Percentiles rank a stretch among this genome's conserved stretches.
Evolutionary conservation across 202 grass and related monocot genomes (phyloP).

Genomic region (Hordeum pubiflorum): DNA sequence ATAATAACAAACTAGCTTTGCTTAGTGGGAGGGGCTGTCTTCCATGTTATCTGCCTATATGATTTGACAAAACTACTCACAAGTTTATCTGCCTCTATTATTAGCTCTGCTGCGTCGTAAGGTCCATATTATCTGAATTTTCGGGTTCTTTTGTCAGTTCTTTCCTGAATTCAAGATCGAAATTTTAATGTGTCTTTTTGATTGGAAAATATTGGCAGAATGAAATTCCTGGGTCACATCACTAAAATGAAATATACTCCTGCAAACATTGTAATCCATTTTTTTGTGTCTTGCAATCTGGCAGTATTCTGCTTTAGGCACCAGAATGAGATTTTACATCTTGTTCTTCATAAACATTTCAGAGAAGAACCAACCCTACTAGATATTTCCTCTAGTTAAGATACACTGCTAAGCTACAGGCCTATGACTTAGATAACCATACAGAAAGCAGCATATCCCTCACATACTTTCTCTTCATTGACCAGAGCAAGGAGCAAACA

Average conservation of each 20-base stretch:
- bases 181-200: not conserved
- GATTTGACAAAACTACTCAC: constrained; percentile 15
- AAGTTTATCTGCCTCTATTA: not conserved
- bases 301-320: not conserved
- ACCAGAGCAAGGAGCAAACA: constrained; percentile 19
- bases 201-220: too few species aligned
- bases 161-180: not conserved
- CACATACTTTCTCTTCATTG: not conserved
- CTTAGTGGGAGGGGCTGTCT: constrained; percentile 46
- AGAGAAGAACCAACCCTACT: constrained; percentile 26
- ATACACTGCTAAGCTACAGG: constrained; percentile 33
- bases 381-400: constrained; percentile 7
- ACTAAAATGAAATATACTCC: not conserved
- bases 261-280: not conserved
- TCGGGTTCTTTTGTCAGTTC: not conserved
- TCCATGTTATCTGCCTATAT: constrained; percentile 37
- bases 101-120: not conserved
- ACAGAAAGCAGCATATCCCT: constrained; percentile 31
- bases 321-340: not conserved
- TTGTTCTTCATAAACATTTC: constrained; percentile 13
- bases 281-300: not conserved
- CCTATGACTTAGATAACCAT: constrained; percentile 8
- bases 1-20: constrained; percentile 37
- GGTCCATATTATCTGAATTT: not conserved
- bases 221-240: too few species aligned